Evolutionary conservation across 129 eudicot species (phyloP).

Genomic region (Pulicaria dysenterica): DNA sequence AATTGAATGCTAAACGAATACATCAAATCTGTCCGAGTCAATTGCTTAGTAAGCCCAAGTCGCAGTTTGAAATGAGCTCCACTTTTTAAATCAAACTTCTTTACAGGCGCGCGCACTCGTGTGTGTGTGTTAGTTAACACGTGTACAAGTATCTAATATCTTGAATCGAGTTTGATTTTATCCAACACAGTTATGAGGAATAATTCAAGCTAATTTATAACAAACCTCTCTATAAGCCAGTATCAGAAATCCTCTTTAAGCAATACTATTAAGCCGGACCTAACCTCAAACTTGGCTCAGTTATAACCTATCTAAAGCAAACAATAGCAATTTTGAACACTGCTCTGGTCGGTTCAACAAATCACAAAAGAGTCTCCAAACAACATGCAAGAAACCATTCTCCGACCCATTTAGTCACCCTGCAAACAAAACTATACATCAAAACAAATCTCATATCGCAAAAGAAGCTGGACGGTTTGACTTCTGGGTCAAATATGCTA

Average conservation of each 20-base stretch:
- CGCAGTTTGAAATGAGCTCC: too few species aligned
- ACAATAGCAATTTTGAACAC: not conserved
- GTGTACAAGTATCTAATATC: not conserved
- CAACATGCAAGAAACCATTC: not conserved
- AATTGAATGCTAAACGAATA: too few species aligned
- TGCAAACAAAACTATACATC: slow-evolving; percentile 2
- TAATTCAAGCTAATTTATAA: not conserved
- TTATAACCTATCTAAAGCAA: not conserved
- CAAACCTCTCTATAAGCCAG: not conserved
- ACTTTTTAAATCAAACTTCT: too few species aligned
- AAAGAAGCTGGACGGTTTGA: slow-evolving; percentile 3
- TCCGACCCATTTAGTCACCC: not conserved
- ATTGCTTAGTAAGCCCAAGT: too few species aligned
- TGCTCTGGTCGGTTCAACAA: not conserved
- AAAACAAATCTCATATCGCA: slow-evolving; percentile 2
- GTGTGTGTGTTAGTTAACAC: too few species aligned
- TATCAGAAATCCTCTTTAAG: not conserved
- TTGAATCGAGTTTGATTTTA: not conserved
- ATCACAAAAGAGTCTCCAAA: not conserved
- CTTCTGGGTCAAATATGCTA: not conserved
- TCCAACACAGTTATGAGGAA: not conserved
- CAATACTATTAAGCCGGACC: not conserved
- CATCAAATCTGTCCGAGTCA: too few species aligned
- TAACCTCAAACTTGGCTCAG: slow-evolving; percentile 5
- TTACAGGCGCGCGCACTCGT: too few species aligned